Conservation (phyloP, 345 rosid species). For the Draba incana region DNA sequence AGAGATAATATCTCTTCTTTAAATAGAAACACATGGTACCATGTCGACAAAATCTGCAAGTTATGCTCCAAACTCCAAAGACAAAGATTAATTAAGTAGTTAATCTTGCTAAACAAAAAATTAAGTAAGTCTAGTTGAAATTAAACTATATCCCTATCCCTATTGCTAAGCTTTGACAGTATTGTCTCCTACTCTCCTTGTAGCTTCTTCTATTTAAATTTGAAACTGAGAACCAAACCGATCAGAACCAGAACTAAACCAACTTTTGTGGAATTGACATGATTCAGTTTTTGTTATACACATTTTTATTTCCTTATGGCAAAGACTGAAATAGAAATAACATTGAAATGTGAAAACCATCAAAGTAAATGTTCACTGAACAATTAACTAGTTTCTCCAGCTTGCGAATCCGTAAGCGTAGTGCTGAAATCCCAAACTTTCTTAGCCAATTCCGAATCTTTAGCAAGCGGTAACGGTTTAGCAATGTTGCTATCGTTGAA, state of each 20-base stretch:
- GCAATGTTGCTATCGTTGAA: slow-evolving; percentile 56
- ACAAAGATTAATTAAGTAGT: slow-evolving; percentile 12
- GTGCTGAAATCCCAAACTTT: slow-evolving; percentile 58
- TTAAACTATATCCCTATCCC: neutral
- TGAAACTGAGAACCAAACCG: slow-evolving; percentile 13
- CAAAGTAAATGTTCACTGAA: neutral
- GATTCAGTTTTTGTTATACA: slow-evolving; percentile 4
- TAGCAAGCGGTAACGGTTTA: slow-evolving; percentile 47
- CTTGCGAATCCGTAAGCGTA: slow-evolving; percentile 36
- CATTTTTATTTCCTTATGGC: slow-evolving; percentile 3
- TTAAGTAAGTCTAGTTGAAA: neutral
- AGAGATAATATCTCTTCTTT: slow-evolving; percentile 20
- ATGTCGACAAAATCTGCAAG: slow-evolving; percentile 34
- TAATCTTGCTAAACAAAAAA: neutral
- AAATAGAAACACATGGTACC: slow-evolving; percentile 5
- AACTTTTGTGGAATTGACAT: slow-evolving; percentile 5
- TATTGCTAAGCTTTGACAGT: slow-evolving; percentile 25
- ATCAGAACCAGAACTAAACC: slow-evolving; percentile 13
- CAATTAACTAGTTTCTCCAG: slow-evolving; percentile 22
- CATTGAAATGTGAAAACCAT: neutral
- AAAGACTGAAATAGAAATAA: neutral
- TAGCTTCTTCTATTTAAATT: slow-evolving; percentile 22
- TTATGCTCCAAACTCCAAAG: slow-evolving; percentile 17
- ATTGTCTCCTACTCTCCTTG: slow-evolving; percentile 24
- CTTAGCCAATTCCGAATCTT: slow-evolving; percentile 51